phyloP scores from a whole-genome alignment of 345 rosid species.

The Heritiera littoralis region DNA sequence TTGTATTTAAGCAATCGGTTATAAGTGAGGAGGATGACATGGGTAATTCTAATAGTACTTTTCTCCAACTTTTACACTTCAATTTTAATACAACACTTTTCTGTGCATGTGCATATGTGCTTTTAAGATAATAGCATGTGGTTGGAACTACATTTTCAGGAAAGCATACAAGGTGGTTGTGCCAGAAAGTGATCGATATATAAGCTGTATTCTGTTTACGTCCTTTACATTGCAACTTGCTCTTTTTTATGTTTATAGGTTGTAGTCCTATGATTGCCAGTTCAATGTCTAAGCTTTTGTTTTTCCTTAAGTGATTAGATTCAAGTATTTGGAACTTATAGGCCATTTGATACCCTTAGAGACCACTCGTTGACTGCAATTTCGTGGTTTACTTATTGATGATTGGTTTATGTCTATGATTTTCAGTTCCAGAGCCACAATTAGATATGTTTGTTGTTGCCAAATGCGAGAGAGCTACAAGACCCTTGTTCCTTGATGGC shows the following conservation, averaged over 20 bases:
- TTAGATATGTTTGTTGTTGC: slow-evolving; percentile 25
- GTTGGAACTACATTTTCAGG: not conserved
- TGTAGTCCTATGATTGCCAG: not conserved
- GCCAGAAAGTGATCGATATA: not conserved
- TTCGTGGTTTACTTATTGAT: not conserved
- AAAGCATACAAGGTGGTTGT: not conserved
- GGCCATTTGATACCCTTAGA: not conserved
- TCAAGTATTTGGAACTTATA: not conserved
- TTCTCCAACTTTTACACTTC: not conserved
- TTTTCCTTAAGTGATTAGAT: not conserved
- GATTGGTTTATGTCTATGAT: not conserved
- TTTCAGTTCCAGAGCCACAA: slow-evolving; percentile 29
- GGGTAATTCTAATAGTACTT: slow-evolving; percentile 45
- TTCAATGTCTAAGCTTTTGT: not conserved
- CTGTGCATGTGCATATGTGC: not conserved
- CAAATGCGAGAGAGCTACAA: slow-evolving; percentile 16
- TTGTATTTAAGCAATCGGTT: slow-evolving; percentile 67
- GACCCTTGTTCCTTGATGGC: slow-evolving; percentile 20
- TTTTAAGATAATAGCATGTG: not conserved
- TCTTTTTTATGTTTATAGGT: not conserved
- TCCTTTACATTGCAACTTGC: no score
- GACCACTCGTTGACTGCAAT: not conserved
- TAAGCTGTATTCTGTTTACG: not conserved
- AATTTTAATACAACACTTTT: not conserved
- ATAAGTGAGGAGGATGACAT: slow-evolving; percentile 83